These are phyloP conservation scores for Aureobasidium subglaciale DNA, from an alignment of 2,329 filamentous ascomycete species.

Conservation along the genomic window DNA sequence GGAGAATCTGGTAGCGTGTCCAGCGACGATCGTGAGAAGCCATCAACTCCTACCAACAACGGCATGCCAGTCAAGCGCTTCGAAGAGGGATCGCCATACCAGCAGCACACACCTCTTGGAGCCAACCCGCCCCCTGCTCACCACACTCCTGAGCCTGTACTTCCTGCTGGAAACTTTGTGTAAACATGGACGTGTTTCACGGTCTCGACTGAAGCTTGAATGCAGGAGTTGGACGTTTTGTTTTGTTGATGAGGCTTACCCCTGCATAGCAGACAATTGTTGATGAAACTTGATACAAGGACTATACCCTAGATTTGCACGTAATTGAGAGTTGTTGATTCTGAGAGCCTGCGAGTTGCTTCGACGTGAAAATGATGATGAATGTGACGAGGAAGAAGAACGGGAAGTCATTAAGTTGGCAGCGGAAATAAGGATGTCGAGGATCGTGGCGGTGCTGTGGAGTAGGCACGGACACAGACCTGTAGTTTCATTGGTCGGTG, in stretches of 20 bases:
- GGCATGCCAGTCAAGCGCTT: not conserved
- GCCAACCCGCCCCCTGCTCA: not conserved
- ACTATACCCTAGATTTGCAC: not conserved
- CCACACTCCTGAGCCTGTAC: not conserved
- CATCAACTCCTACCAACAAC: conserved; percentile 4
- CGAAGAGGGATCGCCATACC: not conserved
- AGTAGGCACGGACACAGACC: not conserved
- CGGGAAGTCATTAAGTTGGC: too few relatives aligned
- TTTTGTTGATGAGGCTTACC: not conserved
- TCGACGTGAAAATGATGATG: too few relatives aligned
- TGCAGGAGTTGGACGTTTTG: not conserved
- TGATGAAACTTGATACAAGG: not conserved
- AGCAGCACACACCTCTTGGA: conserved; percentile 3
- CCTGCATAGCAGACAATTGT: not conserved
- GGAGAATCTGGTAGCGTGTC: conserved; percentile 8
- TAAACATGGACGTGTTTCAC: not conserved
- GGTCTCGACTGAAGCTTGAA: not conserved
- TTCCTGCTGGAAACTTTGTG: not conserved
- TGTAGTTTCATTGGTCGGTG: not conserved
- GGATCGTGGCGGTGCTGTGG: not conserved
- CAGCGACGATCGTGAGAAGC: conserved; percentile 7
- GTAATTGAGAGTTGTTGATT: not conserved
- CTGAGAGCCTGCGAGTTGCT: too few relatives aligned
- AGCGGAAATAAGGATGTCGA: not conserved
- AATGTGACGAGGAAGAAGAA: too few relatives aligned